Percentiles rank a stretch among this genome's conserved stretches.
Conservation (phyloP, 2,329 filamentous ascomycete genomes). For the Neofusicoccum parvum region DNA sequence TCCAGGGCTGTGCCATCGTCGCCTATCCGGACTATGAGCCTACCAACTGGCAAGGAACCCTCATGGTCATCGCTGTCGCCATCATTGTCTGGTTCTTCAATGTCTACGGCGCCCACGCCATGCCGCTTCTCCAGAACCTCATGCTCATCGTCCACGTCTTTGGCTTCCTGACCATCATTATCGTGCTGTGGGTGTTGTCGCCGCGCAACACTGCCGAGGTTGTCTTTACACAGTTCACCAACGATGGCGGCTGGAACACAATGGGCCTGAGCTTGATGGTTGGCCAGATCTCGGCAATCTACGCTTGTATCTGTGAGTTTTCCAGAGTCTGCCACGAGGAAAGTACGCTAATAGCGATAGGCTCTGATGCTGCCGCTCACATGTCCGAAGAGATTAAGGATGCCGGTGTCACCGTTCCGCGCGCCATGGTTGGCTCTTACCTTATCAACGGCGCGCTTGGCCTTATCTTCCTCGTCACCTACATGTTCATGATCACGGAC, state of each 20-base stretch:
- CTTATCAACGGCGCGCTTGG: slow-evolving; percentile 24
- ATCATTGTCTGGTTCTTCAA: slow-evolving; percentile 48
- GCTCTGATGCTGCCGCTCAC: slow-evolving; percentile 17
- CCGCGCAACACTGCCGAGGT: slow-evolving; percentile 32
- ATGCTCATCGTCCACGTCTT: slow-evolving; percentile 45
- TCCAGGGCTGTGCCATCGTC: slow-evolving; percentile 47
- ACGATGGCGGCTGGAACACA: slow-evolving; percentile 42
- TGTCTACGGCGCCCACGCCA: slow-evolving; percentile 32
- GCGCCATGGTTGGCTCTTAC: slow-evolving; percentile 25
- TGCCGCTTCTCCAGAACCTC: slow-evolving; percentile 39
- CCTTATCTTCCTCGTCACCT: slow-evolving; percentile 24
- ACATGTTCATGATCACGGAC: slow-evolving; percentile 26
- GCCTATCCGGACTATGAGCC: slow-evolving; percentile 46
- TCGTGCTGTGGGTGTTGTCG: slow-evolving; percentile 41
- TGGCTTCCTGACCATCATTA: slow-evolving; percentile 48
- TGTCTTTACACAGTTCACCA: slow-evolving; percentile 39
- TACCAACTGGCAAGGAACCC: slow-evolving; percentile 51
- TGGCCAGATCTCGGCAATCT: slow-evolving; percentile 43
- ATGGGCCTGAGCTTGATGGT: slow-evolving; percentile 43
- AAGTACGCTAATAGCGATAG: background rate
- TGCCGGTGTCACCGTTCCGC: slow-evolving; percentile 21
- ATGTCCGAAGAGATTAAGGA: slow-evolving; percentile 24
- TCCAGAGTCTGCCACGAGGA: background rate
- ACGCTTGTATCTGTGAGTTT: slow-evolving; percentile 23
- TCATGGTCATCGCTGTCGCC: slow-evolving; percentile 52